phyloP scores from a whole-genome alignment of 2,329 filamentous ascomycete genomes.

The Lasiodiplodia citricola region DNA sequence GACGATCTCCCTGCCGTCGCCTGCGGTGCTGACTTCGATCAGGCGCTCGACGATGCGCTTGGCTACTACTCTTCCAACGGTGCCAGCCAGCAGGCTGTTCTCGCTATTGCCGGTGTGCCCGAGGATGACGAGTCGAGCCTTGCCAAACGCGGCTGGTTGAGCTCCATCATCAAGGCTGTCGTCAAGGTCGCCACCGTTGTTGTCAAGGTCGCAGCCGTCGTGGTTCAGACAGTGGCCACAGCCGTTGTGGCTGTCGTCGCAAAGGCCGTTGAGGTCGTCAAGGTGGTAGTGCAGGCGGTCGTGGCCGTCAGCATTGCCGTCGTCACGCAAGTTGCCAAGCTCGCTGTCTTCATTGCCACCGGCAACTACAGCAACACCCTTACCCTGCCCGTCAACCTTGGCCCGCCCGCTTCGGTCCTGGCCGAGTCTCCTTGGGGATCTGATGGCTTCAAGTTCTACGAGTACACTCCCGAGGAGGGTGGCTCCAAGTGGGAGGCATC shows the following conservation, averaged over 20 bases:
- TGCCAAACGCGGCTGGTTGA: conserved; percentile 2
- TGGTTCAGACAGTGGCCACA: conserved; percentile 6
- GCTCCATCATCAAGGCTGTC: background rate
- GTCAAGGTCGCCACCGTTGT: background rate
- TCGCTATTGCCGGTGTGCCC: conserved; percentile 6
- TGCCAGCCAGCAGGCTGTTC: conserved; percentile 12
- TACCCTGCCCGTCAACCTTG: conserved; percentile 21
- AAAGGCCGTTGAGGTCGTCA: conserved; percentile 14
- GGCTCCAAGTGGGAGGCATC: conserved; percentile 11
- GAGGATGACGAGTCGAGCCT: background rate
- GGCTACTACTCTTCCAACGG: conserved; percentile 25
- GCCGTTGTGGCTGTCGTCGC: background rate
- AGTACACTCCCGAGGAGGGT: conserved; percentile 15
- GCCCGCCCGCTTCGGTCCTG: conserved; percentile 16
- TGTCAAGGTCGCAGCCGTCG: background rate
- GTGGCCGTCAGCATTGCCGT: conserved; percentile 12
- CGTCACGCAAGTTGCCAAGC: background rate
- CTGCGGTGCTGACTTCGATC: conserved; percentile 27
- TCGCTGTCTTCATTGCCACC: conserved; percentile 21
- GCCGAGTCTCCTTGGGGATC: conserved; percentile 26
- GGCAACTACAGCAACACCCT: conserved; percentile 25
- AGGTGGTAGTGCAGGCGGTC: conserved; percentile 1
- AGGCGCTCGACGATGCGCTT: conserved; percentile 26
- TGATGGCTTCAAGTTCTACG: conserved; percentile 26
- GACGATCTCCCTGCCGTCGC: conserved; percentile 26